Evolutionary conservation across 805 yeast species (phyloP).

Genomic region (Ogataea sp.): DNA sequence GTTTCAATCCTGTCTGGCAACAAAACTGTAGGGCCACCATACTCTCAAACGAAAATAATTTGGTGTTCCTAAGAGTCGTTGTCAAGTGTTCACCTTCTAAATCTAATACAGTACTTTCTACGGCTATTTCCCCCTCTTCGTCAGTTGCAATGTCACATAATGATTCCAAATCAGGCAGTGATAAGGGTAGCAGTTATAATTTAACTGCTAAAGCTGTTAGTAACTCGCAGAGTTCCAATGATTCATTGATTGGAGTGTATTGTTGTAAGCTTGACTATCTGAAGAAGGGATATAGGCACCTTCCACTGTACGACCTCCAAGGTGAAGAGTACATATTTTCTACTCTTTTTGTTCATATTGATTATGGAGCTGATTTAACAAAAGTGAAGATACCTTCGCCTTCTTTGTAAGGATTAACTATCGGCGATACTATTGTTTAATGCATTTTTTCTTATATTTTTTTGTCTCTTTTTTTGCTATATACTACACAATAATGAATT

Average conservation of each 20-base stretch:
- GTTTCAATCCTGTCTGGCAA: slow-evolving; percentile 86
- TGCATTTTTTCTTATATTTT: too few species aligned
- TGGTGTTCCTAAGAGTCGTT: slow-evolving; percentile 49
- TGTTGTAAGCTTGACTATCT: slow-evolving; percentile 56
- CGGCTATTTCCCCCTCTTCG: background rate
- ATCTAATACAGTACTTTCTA: slow-evolving; percentile 1
- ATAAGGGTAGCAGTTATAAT: too few species aligned
- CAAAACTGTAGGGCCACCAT: slow-evolving; percentile 35
- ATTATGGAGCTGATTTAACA: slow-evolving; percentile 9
- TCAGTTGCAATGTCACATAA: background rate
- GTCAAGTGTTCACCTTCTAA: slow-evolving; percentile 25
- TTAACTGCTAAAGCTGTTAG: too few species aligned
- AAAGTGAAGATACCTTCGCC: too few species aligned
- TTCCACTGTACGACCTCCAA: slow-evolving; percentile 64
- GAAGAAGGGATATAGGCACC: slow-evolving; percentile 73
- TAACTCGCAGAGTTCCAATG: slow-evolving; percentile 10
- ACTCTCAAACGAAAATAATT: slow-evolving; percentile 29
- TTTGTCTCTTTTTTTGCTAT: too few species aligned
- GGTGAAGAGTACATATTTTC: slow-evolving; percentile 68
- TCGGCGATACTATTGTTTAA: too few species aligned
- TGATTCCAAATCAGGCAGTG: too few species aligned
- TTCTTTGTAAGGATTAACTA: too few species aligned
- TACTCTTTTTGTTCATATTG: slow-evolving; percentile 34
- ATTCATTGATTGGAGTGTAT: slow-evolving; percentile 42
- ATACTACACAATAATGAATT: too few species aligned